Evolutionary conservation across 2,329 filamentous ascomycete species (phyloP).

Genomic region (Pezicula carpinea): DNA sequence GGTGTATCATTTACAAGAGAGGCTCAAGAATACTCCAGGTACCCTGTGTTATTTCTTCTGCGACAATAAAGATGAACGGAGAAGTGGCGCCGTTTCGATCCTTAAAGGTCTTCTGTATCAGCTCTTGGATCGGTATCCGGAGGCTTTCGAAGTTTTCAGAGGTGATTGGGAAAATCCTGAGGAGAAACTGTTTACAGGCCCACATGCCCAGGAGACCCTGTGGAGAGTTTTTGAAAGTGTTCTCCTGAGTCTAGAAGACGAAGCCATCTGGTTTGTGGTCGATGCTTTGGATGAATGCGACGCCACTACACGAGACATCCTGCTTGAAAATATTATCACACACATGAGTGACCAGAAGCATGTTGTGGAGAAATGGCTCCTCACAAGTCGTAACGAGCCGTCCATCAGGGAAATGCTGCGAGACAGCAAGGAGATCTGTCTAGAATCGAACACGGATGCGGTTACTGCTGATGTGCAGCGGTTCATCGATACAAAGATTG

Average conservation of each 20-base stretch:
- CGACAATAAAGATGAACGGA: slow-evolving; percentile 30
- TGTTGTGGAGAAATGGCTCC: background rate
- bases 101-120: slow-evolving; percentile 38
- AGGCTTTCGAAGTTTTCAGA: background rate
- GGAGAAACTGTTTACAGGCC: slow-evolving; percentile 6
- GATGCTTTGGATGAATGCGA: slow-evolving; percentile 28
- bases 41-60: slow-evolving; percentile 34
- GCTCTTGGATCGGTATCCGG: slow-evolving; percentile 23
- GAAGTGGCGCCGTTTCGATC: slow-evolving; percentile 35
- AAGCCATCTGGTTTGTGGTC: slow-evolving; percentile 17
- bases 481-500: slow-evolving; percentile 18
- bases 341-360: background rate
- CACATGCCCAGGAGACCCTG: slow-evolving; percentile 3
- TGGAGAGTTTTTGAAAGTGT: slow-evolving; percentile 19
- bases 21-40: background rate
- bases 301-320: slow-evolving; percentile 6
- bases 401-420: slow-evolving; percentile 2
- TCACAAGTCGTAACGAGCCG: slow-evolving; percentile 1
- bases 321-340: slow-evolving; percentile 1
- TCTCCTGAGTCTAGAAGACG: slow-evolving; percentile 6
- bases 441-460: slow-evolving; percentile 19
- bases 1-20: slow-evolving; percentile 7
- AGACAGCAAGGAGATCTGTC: slow-evolving; percentile 8
- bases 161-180: background rate
- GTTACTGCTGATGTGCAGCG: slow-evolving; percentile 15